Evolutionary conservation across 352 stramenopile genomes (phyloP), one percentile per base, ranked within the genome.

Genomic region (Globisporangium solare): DNA sequence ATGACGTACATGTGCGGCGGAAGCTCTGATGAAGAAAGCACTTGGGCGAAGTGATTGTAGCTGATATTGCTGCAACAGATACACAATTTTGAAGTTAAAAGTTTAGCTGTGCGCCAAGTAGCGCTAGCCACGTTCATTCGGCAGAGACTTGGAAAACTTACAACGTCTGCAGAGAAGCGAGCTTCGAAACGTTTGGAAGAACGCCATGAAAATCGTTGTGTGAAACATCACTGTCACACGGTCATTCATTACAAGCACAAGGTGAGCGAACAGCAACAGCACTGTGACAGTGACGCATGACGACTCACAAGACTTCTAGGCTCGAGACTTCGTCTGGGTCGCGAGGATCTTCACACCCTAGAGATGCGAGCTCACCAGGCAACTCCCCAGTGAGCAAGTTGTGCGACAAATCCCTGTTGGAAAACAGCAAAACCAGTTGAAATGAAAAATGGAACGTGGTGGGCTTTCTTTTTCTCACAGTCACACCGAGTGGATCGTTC

Each of bases 321-420:
- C 66, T 49, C 0, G 79, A 81, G 6, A 73, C 58, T 47, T 89
- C 73, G 8, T 77, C 64, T 3, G 76, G 74, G 43, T 90, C 70
- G n/a, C 67, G 52, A 13, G 69, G 71, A 31, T 88, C 71, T 52
- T 78, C 64, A 32, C 73, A 64, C 0, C 76, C 77, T 61, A 74
- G 83, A 2, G 58, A 35, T 6, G 67, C 57, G 17, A 88, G n/a
- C 17, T 72, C 56, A 15, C 32, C 3, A 10, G 76, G 75, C 12
- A 88, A 61, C 0, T 60, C 40, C 1, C 74, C 77, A n/a, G 69
- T 62, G 5, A 88, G 65, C 0, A 60, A 32, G 50, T 90, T 89
- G 37, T 70, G 56, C 3, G 79, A 86, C 6, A 87, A 18, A 58
- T 89, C 79, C 35, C 79, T 89, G 56, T 10, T 1, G 10, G 5